Evolutionary conservation across 805 yeast species (phyloP), one percentile per base, ranked within the genome.

Genomic region (Ascoidea asiatica): DNA sequence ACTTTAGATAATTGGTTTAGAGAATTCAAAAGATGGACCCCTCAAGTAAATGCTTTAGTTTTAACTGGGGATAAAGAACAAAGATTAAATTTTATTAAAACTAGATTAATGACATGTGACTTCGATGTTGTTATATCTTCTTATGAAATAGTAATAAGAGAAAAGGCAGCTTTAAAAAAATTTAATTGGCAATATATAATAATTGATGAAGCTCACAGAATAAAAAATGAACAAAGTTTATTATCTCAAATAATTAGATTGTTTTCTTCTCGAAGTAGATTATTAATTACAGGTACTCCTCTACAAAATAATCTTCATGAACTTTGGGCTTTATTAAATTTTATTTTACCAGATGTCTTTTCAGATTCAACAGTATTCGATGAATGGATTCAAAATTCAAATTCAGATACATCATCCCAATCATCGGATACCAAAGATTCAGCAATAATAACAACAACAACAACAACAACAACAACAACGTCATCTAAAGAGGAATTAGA

Each of bases 1-100:
- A 90, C 98, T 0, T 68, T 90, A 46, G 96, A 92, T 58, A 90
- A 92, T 63, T 90, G 98, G 98, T 72, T 87, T 58, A 73, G 97
- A 56, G 98, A 90, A 62, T 90, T 90, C 64, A 78, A 79, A 23
- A 81, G 77, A 61, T 90, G 97, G 97, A 92, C 97, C 0, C 97
- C 97, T 0, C 95, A 88, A 4, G 95, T 90, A 11, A 76, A 79
- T 51, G 85, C 82, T 1, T 67, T 87, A 6, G 89, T 92, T 1
- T 64, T 92, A 40, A 95, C 88, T 59, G 98, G 98, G 36, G 78
- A 76, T 52, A 92, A 90, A 59, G 95, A 87, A n/a, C 75, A 72
- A 20, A 75, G 98, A 55, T 63, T 64, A 1, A 66, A 69, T 1
- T 59, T 87, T 35, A 72, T 90, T 42, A 73, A 74, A 36, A 63